These are phyloP conservation scores for Eimeria sp. DNA, from an alignment of 169 alveolate species.

Conservation along the genomic window DNA sequence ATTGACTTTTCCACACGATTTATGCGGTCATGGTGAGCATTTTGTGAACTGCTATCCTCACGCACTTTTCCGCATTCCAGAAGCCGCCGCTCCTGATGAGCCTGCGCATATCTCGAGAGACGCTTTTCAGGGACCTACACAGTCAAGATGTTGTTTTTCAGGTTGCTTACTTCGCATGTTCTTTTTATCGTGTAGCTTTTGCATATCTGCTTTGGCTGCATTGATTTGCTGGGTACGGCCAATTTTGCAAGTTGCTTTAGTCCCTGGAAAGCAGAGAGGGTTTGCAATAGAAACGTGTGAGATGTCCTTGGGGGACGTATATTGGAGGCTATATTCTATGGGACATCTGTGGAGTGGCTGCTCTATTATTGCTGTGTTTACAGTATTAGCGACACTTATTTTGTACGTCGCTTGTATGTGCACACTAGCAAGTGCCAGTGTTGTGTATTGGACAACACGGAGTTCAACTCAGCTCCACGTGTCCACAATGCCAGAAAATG, in stretches of 20 bases:
- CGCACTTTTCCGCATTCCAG: not conserved
- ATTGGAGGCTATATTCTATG: slow-evolving; percentile 32
- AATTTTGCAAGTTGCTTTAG: slow-evolving; percentile 29
- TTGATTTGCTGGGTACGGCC: slow-evolving; percentile 72
- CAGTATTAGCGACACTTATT: slow-evolving; percentile 11
- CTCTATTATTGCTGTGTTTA: slow-evolving; percentile 35
- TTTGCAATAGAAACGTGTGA: slow-evolving; percentile 41
- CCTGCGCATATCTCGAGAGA: not conserved
- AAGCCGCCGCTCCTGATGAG: not conserved
- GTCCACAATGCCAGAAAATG: not conserved
- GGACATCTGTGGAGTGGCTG: slow-evolving; percentile 30
- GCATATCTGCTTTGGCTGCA: slow-evolving; percentile 8
- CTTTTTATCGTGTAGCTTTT: slow-evolving; percentile 7
- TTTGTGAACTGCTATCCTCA: not conserved
- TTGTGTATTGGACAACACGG: not conserved
- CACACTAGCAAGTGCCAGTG: slow-evolving; percentile 32
- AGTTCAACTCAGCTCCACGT: not conserved
- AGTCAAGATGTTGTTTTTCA: not conserved
- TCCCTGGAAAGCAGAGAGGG: slow-evolving; percentile 60
- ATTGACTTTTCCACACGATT: not conserved
- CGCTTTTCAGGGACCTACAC: not conserved
- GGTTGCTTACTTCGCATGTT: slow-evolving; percentile 32
- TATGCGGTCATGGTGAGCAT: not conserved
- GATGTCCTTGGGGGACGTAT: slow-evolving; percentile 42
- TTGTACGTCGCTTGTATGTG: slow-evolving; percentile 43